Percentiles rank a stretch among this genome's conserved stretches.
phyloP scores from a whole-genome alignment of 495 filamentous ascomycete species.

The Aspergillus steynii region DNA sequence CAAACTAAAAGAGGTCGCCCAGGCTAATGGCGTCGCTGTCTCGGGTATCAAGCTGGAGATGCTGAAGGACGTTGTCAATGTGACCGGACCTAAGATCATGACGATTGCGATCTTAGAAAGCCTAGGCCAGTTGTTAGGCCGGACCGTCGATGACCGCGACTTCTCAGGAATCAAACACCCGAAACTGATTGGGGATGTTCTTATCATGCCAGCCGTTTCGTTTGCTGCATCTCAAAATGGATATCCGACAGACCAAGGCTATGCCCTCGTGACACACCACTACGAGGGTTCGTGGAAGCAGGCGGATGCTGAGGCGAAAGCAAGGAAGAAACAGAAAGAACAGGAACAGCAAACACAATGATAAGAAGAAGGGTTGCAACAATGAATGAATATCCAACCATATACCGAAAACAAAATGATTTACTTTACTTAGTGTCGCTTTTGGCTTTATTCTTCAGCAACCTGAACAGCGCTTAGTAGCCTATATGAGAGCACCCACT shows the following conservation, averaged over 20 bases:
- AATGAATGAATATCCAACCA: too few species aligned
- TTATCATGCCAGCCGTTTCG: constrained; percentile 41
- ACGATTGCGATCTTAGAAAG: constrained; percentile 37
- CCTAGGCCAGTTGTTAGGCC: constrained; percentile 21
- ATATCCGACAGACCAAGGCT: constrained; percentile 28
- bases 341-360: not conserved
- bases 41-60: constrained; percentile 27
- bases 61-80: constrained; percentile 39
- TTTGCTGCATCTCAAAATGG: constrained; percentile 39
- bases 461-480: too few species aligned
- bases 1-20: constrained; percentile 30
- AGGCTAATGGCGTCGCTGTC: constrained; percentile 25
- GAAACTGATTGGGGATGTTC: constrained; percentile 38
- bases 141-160: constrained; percentile 25
- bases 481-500: too few species aligned
- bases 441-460: too few species aligned
- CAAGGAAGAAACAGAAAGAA: constrained; percentile 20
- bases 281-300: constrained; percentile 37
- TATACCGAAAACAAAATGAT: too few species aligned
- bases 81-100: constrained; percentile 43
- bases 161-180: constrained; percentile 33
- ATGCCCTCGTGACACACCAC: constrained; percentile 32
- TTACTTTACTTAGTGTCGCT: too few species aligned
- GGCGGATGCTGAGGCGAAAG: constrained; percentile 20
- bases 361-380: too few species aligned